A percentile compares a stretch with the other conserved stretches of the same genome.
Conservation (phyloP, 2,329 filamentous ascomycete species). For the Uncinocarpus reesii region DNA sequence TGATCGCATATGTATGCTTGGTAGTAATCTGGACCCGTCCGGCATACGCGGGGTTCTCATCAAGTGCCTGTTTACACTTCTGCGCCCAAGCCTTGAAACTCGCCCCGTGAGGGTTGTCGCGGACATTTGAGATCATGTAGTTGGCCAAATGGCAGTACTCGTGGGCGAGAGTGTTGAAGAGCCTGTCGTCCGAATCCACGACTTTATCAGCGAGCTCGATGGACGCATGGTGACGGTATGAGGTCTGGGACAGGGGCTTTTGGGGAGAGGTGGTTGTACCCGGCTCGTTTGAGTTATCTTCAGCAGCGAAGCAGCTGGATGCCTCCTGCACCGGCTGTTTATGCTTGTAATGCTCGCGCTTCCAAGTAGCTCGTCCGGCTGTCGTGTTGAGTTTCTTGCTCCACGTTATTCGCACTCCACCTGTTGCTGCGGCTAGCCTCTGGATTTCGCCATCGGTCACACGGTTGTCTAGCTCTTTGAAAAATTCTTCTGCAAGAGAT, state of each 20-base stretch:
- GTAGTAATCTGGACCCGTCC: slow-evolving; percentile 69
- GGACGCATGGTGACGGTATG: slow-evolving; percentile 49
- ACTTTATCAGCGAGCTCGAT: slow-evolving; percentile 88
- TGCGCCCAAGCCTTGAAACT: slow-evolving; percentile 66
- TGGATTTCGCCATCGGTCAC: slow-evolving; percentile 43
- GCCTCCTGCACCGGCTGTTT: slow-evolving; percentile 10
- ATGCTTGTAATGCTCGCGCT: slow-evolving; percentile 39
- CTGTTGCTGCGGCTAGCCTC: slow-evolving; percentile 41
- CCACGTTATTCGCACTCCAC: slow-evolving; percentile 52
- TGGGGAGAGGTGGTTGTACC: background rate
- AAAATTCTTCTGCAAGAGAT: slow-evolving; percentile 43
- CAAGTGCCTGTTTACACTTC: slow-evolving; percentile 31
- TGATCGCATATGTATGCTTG: slow-evolving; percentile 79
- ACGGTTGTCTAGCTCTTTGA: slow-evolving; percentile 46
- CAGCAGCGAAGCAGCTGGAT: slow-evolving; percentile 8
- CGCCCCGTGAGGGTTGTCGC: slow-evolving; percentile 67
- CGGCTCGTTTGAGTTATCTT: slow-evolving; percentile 15
- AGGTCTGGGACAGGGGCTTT: background rate
- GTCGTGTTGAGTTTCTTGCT: slow-evolving; percentile 53
- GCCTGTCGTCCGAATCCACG: slow-evolving; percentile 63
- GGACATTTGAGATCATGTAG: slow-evolving; percentile 72
- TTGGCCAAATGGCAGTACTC: slow-evolving; percentile 93
- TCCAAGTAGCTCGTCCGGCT: slow-evolving; percentile 60
- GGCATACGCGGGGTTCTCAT: slow-evolving; percentile 45
- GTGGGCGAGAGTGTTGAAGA: slow-evolving; percentile 87